Base-by-base conservation (phyloP, 805 yeast genomes). In the Candida germanica region DNA sequence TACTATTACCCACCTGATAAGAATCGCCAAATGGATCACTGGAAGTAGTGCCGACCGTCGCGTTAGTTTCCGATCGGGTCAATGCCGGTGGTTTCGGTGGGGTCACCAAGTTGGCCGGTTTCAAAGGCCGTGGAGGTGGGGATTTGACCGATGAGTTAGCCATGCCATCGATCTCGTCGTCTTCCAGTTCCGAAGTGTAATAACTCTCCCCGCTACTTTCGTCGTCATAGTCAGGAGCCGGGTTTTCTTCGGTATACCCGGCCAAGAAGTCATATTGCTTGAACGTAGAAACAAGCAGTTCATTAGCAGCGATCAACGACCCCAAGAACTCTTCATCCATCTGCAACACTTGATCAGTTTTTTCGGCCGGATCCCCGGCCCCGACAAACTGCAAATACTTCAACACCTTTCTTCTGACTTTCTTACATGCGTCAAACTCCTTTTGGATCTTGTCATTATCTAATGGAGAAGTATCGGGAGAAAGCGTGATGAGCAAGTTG, bases 251-350 rank as follows among this genome's bases (percentile, higher is more conserved):
- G 4, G 61, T 50, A 40, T 59, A 61, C 1, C 72, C 73, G 58
- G 64, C 66, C 58, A 58, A 51, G 31, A 72, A 71, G 40, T 89
- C 95, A 55, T 78, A 89, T 35, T 67, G 61, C 48, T 79, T 77
- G 49, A 93, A 71, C 0, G 88, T 82, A 3, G 66, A 65, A 5
- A 93, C 94, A 42, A 93, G 71, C 55, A 87, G 89, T 50, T 93
- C 98, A 55, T 93, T 93, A 29, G 96, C 94, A 48, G 78, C 82
- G 39, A 93, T 77, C 44, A 93, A 70, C 29, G 87, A 74, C n/a
- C 97, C 98, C 44, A 93, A 61, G 43, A 79, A 83, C 51, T 87
- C 95, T 44, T 89, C 97, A 40, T 79, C 80, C 53, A 66, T 49
- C 1, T 55, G 58, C 12, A 49, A 35, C 9, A 52, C 52, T 28